These are phyloP conservation scores for Ramalina peruviana DNA, from an alignment of 495 filamentous ascomycete genomes.

Conservation along the genomic window DNA sequence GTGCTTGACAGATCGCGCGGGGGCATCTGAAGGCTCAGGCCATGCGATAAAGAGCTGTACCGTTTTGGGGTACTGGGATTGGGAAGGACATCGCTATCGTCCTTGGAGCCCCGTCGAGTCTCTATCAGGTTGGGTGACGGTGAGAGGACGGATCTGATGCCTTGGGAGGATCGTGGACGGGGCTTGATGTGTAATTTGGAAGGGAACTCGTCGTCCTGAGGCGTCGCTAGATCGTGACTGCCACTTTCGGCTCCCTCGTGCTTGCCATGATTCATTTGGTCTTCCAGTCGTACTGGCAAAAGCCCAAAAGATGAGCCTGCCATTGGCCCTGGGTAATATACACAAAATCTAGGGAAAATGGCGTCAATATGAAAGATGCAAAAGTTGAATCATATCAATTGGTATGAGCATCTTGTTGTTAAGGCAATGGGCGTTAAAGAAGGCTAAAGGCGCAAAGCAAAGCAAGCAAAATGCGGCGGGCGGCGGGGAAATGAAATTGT, in stretches of 20 bases:
- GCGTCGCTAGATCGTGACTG: slow-evolving; percentile 4
- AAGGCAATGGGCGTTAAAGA: too few species aligned
- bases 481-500: too few species aligned
- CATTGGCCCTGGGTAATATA: too few species aligned
- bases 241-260: slow-evolving; percentile 3
- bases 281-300: too few species aligned
- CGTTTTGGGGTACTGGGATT: slow-evolving; percentile 52
- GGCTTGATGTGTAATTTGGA: slow-evolving; percentile 20
- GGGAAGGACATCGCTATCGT: slow-evolving; percentile 55
- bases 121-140: slow-evolving; percentile 56
- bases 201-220: slow-evolving; percentile 1
- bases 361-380: too few species aligned
- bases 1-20: slow-evolving; percentile 36
- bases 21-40: slow-evolving; percentile 64
- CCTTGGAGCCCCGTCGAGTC: slow-evolving; percentile 49
- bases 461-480: too few species aligned
- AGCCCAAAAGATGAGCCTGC: too few species aligned
- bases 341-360: too few species aligned
- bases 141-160: slow-evolving; percentile 38
- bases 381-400: too few species aligned
- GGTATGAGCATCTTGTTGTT: too few species aligned
- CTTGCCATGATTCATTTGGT: neutral
- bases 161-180: slow-evolving; percentile 37
- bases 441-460: too few species aligned
- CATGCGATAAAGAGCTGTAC: slow-evolving; percentile 41